Conservation (phyloP, 2,329 filamentous ascomycete genomes). For the Catunica adiposa region DNA sequence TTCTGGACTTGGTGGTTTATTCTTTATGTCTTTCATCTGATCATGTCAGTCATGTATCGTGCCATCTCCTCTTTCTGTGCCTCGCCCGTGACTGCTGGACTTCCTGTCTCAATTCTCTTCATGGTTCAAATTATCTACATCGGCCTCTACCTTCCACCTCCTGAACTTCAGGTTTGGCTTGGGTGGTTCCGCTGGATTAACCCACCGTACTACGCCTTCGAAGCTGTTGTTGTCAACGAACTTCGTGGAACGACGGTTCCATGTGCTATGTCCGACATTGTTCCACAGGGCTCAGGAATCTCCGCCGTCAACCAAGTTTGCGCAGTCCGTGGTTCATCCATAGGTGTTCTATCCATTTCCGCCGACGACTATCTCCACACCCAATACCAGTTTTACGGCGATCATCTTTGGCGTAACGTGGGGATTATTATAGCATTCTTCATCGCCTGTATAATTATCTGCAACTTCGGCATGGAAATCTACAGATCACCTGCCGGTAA, state of each 20-base stretch:
- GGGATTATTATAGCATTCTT: background rate
- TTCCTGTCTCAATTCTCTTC: background rate
- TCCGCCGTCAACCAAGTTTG: background rate
- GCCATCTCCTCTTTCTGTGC: background rate
- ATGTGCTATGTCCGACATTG: background rate
- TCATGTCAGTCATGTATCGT: background rate
- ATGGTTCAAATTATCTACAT: background rate
- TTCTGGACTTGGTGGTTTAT: conserved; percentile 53
- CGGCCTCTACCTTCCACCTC: background rate
- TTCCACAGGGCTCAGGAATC: background rate
- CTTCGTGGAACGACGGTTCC: background rate
- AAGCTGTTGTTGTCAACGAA: background rate
- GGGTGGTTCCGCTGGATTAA: conserved; percentile 1
- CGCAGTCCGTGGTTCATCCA: background rate
- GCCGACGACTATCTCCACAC: background rate
- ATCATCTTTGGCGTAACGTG: background rate
- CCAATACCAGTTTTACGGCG: background rate
- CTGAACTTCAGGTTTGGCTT: background rate
- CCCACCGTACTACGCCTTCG: background rate
- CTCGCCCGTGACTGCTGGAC: background rate
- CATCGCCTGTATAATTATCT: background rate
- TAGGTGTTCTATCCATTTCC: background rate
- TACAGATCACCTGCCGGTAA: background rate
- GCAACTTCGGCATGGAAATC: background rate
- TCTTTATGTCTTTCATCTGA: conserved; percentile 24